Evolutionary conservation across 169 alveolate genomes (phyloP).

Genomic region (Neospora caninum): DNA sequence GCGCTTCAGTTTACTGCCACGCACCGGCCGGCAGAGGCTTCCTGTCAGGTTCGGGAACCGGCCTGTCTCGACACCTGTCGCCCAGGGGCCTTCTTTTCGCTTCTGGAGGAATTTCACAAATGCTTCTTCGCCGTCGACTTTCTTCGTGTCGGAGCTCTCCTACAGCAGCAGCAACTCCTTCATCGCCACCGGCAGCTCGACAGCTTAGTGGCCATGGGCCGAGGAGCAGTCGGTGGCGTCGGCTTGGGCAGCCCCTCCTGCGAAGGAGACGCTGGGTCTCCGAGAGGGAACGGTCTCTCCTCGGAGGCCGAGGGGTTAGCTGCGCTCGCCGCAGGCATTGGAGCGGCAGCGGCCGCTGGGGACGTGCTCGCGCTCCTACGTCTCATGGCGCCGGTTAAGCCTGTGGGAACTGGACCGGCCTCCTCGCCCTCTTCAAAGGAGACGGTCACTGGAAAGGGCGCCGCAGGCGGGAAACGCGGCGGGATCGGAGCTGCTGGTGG

Average conservation of each 20-base stretch:
- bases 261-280: not conserved
- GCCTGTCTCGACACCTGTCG: not conserved
- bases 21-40: not conserved
- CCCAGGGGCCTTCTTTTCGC: not conserved
- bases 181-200: slow-evolving; percentile 8
- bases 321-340: not conserved
- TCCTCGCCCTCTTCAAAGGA: not conserved
- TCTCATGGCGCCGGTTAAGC: not conserved
- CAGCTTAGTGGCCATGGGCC: not conserved
- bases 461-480: not conserved
- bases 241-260: not conserved
- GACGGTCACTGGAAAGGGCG: not conserved
- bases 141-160: not conserved
- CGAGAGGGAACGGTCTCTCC: not conserved
- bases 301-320: not conserved
- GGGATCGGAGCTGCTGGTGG: not conserved
- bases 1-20: not conserved
- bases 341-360: slow-evolving; percentile 13
- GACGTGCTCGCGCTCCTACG: slow-evolving; percentile 13
- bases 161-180: slow-evolving; percentile 7
- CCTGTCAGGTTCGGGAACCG: not conserved
- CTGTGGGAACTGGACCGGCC: not conserved
- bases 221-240: not conserved
- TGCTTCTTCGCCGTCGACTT: not conserved
- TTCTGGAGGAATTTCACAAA: not conserved